A percentile compares a stretch with the other conserved stretches of the same genome.
Conservation (phyloP, 768 basidiomycete genomes). For the Lactarius evosmus region DNA sequence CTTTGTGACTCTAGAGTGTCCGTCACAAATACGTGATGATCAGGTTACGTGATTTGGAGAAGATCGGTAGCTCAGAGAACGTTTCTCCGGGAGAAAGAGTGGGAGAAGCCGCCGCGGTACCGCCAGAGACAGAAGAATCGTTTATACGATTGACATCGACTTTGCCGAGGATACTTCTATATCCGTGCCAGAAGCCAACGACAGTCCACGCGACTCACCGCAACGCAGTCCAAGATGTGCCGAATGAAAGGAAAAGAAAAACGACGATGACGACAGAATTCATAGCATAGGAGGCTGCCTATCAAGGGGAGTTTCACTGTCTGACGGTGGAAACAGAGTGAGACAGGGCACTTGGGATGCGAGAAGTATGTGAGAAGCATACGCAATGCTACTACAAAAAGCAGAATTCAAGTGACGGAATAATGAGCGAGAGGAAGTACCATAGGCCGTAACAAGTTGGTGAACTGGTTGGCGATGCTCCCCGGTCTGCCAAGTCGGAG, state of each 20-base stretch:
- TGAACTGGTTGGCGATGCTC: background rate
- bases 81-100: background rate
- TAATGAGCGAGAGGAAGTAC: background rate
- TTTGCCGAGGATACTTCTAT: slow-evolving; percentile 3
- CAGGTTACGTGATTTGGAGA: background rate
- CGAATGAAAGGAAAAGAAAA: background rate
- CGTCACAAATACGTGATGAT: background rate
- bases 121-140: background rate
- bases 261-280: background rate
- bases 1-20: background rate
- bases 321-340: background rate
- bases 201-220: background rate
- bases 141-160: background rate
- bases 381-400: background rate
- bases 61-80: background rate
- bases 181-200: background rate
- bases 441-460: background rate
- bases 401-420: background rate
- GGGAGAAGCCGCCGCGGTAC: background rate
- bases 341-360: background rate
- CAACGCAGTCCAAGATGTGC: background rate
- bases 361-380: background rate
- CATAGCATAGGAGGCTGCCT: background rate
- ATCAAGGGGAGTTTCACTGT: background rate
- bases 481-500: background rate